Conservation (phyloP, 257 asterid genomes). For the Cinchona pubescens region DNA sequence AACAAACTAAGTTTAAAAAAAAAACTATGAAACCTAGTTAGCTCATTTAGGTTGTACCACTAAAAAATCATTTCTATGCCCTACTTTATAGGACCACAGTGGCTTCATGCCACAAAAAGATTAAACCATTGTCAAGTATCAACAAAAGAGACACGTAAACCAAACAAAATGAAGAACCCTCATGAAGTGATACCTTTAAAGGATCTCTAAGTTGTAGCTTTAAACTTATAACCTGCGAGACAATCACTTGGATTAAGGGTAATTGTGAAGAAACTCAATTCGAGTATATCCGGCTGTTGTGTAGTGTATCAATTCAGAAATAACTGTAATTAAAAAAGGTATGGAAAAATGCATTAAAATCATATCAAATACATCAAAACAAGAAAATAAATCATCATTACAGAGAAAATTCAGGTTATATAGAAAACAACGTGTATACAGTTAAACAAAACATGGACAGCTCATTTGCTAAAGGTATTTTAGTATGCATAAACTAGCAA, state of each 20-base stretch:
- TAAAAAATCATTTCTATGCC: background rate
- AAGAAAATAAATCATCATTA: background rate
- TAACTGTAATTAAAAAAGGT: conserved; percentile 50
- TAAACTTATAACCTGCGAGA: conserved; percentile 84
- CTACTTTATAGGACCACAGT: too few species aligned
- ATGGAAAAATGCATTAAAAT: conserved; percentile 10
- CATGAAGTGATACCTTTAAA: conserved; percentile 61
- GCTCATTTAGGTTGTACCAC: background rate
- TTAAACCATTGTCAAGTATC: conserved; percentile 2
- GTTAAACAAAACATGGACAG: too few species aligned
- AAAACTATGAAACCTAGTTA: background rate
- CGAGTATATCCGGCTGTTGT: conserved; percentile 65
- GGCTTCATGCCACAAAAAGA: background rate
- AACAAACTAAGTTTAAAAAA: background rate
- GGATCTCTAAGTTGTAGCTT: conserved; percentile 86
- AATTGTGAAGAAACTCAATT: conserved; percentile 70
- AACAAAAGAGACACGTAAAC: conserved; percentile 7
- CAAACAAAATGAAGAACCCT: conserved; percentile 7
- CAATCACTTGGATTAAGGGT: conserved; percentile 90
- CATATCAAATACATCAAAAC: conserved; percentile 10
- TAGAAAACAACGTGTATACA: too few species aligned
- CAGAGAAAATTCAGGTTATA: too few species aligned
- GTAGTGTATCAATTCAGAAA: conserved; percentile 90
- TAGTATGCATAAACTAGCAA: too few species aligned
- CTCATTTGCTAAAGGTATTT: too few species aligned